Conservation (phyloP, 108 stramenopile genomes). For the Phaeodactylum tricornutum region DNA sequence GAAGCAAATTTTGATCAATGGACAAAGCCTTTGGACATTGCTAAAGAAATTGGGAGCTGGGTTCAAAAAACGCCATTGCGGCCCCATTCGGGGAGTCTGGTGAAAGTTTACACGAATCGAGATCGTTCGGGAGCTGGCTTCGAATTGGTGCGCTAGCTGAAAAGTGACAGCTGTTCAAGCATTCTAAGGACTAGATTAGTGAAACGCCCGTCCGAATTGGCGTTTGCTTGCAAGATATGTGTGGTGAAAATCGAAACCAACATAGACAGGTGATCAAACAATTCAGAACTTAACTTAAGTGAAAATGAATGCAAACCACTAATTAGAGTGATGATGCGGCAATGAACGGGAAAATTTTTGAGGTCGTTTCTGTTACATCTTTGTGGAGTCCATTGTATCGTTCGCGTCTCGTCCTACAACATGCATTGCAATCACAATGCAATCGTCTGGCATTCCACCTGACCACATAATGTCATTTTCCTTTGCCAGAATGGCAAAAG, state of each 20-base stretch:
- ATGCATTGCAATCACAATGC: conserved; percentile 83
- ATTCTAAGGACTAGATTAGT: too few species aligned
- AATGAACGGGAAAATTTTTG: too few species aligned
- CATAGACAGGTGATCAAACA: too few species aligned
- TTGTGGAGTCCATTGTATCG: conserved; percentile 4
- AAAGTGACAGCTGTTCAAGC: too few species aligned
- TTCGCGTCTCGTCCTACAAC: conserved; percentile 50
- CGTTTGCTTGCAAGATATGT: too few species aligned
- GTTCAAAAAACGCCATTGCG: conserved; percentile 43
- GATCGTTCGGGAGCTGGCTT: conserved; percentile 1
- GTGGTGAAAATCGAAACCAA: too few species aligned
- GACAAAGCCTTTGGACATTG: conserved; percentile 67
- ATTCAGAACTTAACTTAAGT: too few species aligned
- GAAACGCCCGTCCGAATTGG: too few species aligned
- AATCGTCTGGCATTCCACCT: conserved; percentile 94
- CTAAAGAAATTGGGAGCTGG: conserved; percentile 67
- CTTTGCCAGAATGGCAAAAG: conserved; percentile 93
- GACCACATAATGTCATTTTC: conserved; percentile 99
- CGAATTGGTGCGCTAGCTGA: conserved; percentile 5
- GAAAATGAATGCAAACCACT: too few species aligned
- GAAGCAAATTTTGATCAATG: conserved; percentile 29
- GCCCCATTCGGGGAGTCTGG: conserved; percentile 70
- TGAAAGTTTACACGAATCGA: conserved; percentile 50
- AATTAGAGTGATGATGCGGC: too few species aligned
- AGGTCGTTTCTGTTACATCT: conserved; percentile 6